phyloP scores from a whole-genome alignment of 805 yeast species.

The Candida maesae region DNA sequence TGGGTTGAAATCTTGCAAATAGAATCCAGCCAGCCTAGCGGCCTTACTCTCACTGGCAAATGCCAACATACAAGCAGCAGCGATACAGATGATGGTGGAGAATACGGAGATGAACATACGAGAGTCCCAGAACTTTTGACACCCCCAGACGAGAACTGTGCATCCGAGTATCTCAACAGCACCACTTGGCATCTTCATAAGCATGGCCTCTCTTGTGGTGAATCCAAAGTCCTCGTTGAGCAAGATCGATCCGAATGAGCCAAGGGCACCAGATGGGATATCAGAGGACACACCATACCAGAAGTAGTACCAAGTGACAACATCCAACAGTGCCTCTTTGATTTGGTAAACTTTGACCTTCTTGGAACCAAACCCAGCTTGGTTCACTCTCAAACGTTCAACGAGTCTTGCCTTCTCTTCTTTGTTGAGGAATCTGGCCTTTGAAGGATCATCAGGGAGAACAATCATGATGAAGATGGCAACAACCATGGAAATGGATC shows the following conservation, averaged over 20 bases:
- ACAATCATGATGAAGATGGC: background rate
- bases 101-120: slow-evolving; percentile 29
- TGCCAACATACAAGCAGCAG: slow-evolving; percentile 27
- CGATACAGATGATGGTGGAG: slow-evolving; percentile 25
- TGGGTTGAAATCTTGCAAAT: slow-evolving; percentile 19
- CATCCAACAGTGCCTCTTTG: background rate
- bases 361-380: slow-evolving; percentile 1
- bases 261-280: slow-evolving; percentile 1
- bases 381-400: background rate
- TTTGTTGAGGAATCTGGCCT: slow-evolving; percentile 1
- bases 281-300: background rate
- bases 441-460: slow-evolving; percentile 2
- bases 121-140: slow-evolving; percentile 5
- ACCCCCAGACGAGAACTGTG: slow-evolving; percentile 8
- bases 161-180: slow-evolving; percentile 25
- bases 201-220: slow-evolving; percentile 18
- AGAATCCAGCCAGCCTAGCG: slow-evolving; percentile 9
- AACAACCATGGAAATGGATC: slow-evolving; percentile 1
- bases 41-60: slow-evolving; percentile 20
- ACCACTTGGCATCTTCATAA: slow-evolving; percentile 26
- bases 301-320: slow-evolving; percentile 1
- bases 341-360: background rate
- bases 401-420: slow-evolving; percentile 1
- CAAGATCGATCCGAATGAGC: slow-evolving; percentile 1
- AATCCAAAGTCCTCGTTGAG: slow-evolving; percentile 19